phyloP scores from a whole-genome alignment of 1,284 basidiomycete genomes.

The Malassezia psittaci region DNA sequence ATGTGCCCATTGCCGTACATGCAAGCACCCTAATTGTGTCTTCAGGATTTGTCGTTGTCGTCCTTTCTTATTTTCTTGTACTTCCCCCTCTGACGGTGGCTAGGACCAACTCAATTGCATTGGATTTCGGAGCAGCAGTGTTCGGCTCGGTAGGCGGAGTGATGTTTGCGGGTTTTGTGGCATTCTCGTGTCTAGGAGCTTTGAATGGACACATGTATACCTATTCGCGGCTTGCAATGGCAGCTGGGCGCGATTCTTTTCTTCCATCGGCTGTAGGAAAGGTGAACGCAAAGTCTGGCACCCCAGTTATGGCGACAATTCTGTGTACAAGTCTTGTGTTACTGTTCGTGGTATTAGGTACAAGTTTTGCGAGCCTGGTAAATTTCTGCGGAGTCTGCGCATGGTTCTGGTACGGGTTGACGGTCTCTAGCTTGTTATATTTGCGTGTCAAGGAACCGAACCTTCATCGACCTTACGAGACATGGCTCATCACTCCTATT shows the following conservation, averaged over 20 bases:
- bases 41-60: slow-evolving; percentile 70
- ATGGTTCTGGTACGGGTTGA: slow-evolving; percentile 38
- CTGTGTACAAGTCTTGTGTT: slow-evolving; percentile 53
- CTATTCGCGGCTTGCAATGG: slow-evolving; percentile 67
- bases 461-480: slow-evolving; percentile 58
- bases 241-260: slow-evolving; percentile 76
- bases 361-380: slow-evolving; percentile 50
- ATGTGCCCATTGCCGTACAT: slow-evolving; percentile 81
- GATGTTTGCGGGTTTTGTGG: slow-evolving; percentile 77
- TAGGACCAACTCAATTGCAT: slow-evolving; percentile 69
- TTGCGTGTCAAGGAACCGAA: slow-evolving; percentile 81
- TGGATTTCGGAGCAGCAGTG: slow-evolving; percentile 75
- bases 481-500: slow-evolving; percentile 81
- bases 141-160: slow-evolving; percentile 76
- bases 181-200: slow-evolving; percentile 62
- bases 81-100: slow-evolving; percentile 58
- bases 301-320: slow-evolving; percentile 27
- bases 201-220: slow-evolving; percentile 37
- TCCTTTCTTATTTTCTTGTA: slow-evolving; percentile 87
- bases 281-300: slow-evolving; percentile 20
- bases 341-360: slow-evolving; percentile 36
- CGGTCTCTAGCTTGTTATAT: slow-evolving; percentile 69
- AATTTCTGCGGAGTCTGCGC: slow-evolving; percentile 52
- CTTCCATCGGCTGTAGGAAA: slow-evolving; percentile 50
- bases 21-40: slow-evolving; percentile 70